Evolutionary conservation across 805 yeast species (phyloP).

Genomic region (Ogataea pilisensis): DNA sequence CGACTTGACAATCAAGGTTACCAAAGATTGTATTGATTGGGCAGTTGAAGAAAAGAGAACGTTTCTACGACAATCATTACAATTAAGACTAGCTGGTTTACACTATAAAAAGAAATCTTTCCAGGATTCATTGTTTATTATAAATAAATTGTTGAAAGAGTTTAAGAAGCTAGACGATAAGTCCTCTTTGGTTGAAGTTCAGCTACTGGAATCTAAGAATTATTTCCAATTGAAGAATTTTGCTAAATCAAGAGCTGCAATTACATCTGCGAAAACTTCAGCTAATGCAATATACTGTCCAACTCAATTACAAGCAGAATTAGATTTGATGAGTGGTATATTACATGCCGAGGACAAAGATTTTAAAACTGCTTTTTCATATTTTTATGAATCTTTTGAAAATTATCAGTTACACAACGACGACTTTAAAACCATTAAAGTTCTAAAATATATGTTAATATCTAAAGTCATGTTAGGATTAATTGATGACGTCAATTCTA

Average conservation of each 20-base stretch:
- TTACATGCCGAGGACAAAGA: conserved; percentile 96
- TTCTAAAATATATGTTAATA: conserved; percentile 86
- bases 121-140: conserved; percentile 67
- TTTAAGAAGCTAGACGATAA: conserved; percentile 94
- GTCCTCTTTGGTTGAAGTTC: conserved; percentile 92
- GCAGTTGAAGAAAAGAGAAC: conserved; percentile 77
- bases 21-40: conserved; percentile 84
- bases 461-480: conserved; percentile 90
- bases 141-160: conserved; percentile 70
- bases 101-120: conserved; percentile 61
- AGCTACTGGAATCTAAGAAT: conserved; percentile 82
- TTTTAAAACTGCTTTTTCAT: conserved; percentile 92
- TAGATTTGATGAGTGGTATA: conserved; percentile 93
- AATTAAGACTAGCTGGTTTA: conserved; percentile 74
- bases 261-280: conserved; percentile 92
- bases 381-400: conserved; percentile 93
- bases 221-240: conserved; percentile 88
- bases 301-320: conserved; percentile 87
- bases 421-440: conserved; percentile 43
- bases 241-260: conserved; percentile 86
- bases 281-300: conserved; percentile 98
- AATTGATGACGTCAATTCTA: conserved; percentile 78
- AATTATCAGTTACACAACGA: conserved; percentile 63
- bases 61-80: conserved; percentile 83
- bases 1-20: conserved; percentile 68